A percentile compares a stretch with the other conserved stretches of the same genome.
These are phyloP conservation scores for Gossypium longicalyx DNA, from an alignment of 345 rosid genomes.

Conservation along the genomic window DNA sequence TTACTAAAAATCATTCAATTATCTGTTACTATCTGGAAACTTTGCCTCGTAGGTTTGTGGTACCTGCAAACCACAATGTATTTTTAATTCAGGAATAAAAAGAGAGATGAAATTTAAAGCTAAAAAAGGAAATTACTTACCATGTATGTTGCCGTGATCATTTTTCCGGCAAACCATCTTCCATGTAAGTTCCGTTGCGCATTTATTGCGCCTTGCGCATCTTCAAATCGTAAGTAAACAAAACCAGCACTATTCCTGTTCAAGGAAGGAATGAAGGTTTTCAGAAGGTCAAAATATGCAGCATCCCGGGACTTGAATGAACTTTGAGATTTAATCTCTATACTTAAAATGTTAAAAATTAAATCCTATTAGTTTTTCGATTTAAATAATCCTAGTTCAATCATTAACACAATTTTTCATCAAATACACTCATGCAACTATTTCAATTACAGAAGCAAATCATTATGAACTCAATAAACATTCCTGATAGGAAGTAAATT, in stretches of 20 bases:
- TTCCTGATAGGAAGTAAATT: no score
- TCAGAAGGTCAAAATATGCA: no score
- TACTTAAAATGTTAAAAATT: no score
- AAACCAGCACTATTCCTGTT: constrained; percentile 81
- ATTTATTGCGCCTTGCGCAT: constrained; percentile 48
- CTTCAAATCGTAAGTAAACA: constrained; percentile 77
- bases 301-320: no score
- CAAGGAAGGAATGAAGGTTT: background rate
- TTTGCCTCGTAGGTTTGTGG: constrained; percentile 12
- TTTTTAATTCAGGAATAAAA: background rate
- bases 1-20: background rate
- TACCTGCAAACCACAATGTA: background rate
- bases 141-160: constrained; percentile 93
- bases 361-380: no score
- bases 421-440: no score
- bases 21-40: constrained; percentile 6
- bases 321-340: no score
- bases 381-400: no score
- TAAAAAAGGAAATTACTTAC: constrained; percentile 26
- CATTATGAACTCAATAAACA: no score
- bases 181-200: constrained; percentile 91
- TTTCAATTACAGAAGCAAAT: no score
- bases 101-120: background rate
- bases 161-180: constrained; percentile 98
- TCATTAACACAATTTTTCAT: no score